Conservation (phyloP, 306 rosid species). For the cucumber (Cucumis sativus) region Cucumber_9930_V3 NC_026657.2:15434501-15435000, state of each 20-base stretch:
- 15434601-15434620: neutral
- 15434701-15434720: neutral
- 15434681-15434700: neutral
- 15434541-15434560: neutral
- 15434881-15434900: neutral
- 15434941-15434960: neutral
- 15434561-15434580: neutral
- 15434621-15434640: neutral
- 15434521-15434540: neutral
- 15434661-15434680: neutral
- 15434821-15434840: neutral
- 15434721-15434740: neutral
- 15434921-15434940: neutral
- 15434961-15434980: neutral
- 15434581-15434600: neutral
- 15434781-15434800: neutral
- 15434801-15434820: neutral
- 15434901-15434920: neutral
- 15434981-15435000: neutral
- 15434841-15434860: neutral
- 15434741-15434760: neutral
- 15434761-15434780: neutral
- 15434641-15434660: neutral
- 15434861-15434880: neutral
- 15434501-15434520: neutral